These are phyloP conservation scores for Euphorbia lathyris DNA, from an alignment of 345 rosid genomes.

Conservation along the genomic window DNA sequence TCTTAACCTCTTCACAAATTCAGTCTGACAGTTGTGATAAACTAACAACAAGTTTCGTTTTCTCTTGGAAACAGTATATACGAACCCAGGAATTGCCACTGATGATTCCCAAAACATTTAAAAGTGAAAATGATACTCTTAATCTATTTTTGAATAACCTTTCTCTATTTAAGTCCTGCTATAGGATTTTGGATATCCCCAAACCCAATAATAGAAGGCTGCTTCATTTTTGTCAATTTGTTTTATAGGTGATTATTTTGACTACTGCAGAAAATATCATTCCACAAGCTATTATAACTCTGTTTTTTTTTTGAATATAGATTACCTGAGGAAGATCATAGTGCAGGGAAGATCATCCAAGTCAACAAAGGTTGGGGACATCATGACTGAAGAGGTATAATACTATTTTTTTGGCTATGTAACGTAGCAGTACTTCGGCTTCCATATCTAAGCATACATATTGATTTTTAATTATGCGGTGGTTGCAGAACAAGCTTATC, in stretches of 20 bases:
- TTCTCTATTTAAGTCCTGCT: neutral
- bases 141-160: neutral
- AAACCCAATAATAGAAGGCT: neutral
- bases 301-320: constrained; percentile 33
- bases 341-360: constrained; percentile 98
- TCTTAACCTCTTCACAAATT: neutral
- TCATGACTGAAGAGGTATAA: constrained; percentile 97
- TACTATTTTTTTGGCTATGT: neutral
- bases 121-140: neutral
- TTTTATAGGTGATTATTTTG: neutral
- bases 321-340: constrained; percentile 92
- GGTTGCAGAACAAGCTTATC: constrained; percentile 77
- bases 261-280: neutral
- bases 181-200: neutral
- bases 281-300: neutral
- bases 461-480: neutral
- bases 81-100: neutral
- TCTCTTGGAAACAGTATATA: neutral
- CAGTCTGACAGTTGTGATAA: neutral
- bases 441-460: neutral
- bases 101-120: neutral
- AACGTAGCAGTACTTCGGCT: neutral
- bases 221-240: neutral
- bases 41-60: neutral
- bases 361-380: constrained; percentile 96